phyloP scores from a whole-genome alignment of 768 basidiomycete species.

The Calocybe cyanea region DNA sequence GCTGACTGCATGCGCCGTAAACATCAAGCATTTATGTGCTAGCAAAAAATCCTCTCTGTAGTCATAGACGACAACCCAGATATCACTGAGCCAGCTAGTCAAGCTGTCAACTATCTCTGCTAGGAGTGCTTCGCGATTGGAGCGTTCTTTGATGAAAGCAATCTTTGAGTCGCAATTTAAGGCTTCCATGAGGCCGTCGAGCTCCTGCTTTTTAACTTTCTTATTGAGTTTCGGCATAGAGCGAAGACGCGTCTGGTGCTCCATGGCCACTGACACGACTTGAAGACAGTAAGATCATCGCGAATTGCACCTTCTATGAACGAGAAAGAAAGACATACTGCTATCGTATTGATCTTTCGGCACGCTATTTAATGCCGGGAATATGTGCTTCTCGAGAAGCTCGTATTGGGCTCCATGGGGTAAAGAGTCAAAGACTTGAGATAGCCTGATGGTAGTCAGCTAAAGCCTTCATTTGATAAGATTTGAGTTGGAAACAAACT shows the following conservation, averaged over 20 bases:
- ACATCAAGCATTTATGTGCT: constrained; percentile 57
- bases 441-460: constrained; percentile 32
- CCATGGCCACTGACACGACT: constrained; percentile 36
- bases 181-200: constrained; percentile 48
- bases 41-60: constrained; percentile 44
- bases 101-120: constrained; percentile 53
- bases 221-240: constrained; percentile 49
- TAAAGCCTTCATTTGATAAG: not conserved
- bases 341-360: constrained; percentile 34
- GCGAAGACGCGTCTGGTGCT: constrained; percentile 32
- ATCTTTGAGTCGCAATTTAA: constrained; percentile 51
- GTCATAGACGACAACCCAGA: constrained; percentile 63
- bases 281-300: not conserved
- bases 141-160: constrained; percentile 48
- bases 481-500: constrained; percentile 5
- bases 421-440: constrained; percentile 43
- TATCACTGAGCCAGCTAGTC: constrained; percentile 55
- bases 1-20: constrained; percentile 41
- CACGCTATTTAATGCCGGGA: constrained; percentile 42
- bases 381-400: constrained; percentile 48
- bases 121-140: constrained; percentile 51
- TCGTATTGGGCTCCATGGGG: constrained; percentile 48
- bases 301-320: no score
- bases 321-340: constrained; percentile 19
- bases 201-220: constrained; percentile 50